These are phyloP conservation scores for Copromyces sp. DNA, from an alignment of 495 filamentous ascomycete species.

Conservation along the genomic window DNA sequence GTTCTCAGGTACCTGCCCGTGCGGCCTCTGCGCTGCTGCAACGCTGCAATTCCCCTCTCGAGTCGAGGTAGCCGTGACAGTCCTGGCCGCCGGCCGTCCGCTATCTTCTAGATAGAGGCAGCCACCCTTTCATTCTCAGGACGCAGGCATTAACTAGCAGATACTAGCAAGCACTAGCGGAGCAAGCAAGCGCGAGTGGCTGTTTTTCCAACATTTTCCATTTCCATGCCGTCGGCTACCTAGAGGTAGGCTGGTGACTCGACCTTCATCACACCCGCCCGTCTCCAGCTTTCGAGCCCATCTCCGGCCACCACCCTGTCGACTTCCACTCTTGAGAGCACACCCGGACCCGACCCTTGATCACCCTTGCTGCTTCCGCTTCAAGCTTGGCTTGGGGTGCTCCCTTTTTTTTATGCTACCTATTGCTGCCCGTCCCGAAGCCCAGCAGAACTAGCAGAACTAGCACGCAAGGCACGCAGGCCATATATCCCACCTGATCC, in stretches of 20 bases:
- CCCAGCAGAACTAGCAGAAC: background rate
- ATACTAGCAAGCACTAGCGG: background rate
- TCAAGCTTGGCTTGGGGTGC: background rate
- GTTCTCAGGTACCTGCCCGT: background rate
- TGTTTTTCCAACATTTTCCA: conserved; percentile 22
- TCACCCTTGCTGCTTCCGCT: background rate
- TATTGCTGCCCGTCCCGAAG: background rate
- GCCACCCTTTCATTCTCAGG: background rate
- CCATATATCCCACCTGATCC: conserved; percentile 13
- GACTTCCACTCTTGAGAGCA: conserved; percentile 7
- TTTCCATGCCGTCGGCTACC: conserved; percentile 14
- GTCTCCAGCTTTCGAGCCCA: background rate
- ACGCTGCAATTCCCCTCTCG: background rate
- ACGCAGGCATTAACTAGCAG: background rate
- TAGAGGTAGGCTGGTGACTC: conserved; percentile 3
- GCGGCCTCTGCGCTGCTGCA: background rate
- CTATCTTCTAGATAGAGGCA: background rate
- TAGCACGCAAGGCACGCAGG: conserved; percentile 8
- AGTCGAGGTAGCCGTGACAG: background rate
- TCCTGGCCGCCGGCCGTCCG: background rate
- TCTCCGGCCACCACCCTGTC: conserved; percentile 12
- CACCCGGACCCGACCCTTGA: background rate
- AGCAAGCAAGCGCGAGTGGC: background rate
- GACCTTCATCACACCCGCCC: background rate
- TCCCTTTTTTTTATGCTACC: background rate